phyloP scores from a whole-genome alignment of 2,329 filamentous ascomycete genomes.

The Neofusicoccum laricinum region DNA sequence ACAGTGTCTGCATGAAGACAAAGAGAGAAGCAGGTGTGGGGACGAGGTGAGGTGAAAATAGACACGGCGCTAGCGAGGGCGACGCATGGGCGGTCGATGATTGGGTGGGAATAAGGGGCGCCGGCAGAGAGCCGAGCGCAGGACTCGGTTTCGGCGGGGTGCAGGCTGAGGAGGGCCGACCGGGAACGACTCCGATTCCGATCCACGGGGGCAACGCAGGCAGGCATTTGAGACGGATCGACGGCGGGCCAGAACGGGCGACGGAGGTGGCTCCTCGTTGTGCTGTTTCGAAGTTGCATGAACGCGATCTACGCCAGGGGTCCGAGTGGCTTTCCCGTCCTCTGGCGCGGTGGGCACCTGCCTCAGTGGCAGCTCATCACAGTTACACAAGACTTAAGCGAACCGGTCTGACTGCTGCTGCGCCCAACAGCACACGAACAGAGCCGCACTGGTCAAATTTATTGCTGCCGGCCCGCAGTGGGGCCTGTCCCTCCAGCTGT shows the following conservation, averaged over 20 bases:
- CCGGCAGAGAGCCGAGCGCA: neutral
- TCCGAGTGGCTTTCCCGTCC: neutral
- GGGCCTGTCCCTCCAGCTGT: neutral
- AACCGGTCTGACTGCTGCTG: neutral
- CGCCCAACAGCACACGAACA: neutral
- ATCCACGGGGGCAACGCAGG: neutral
- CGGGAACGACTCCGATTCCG: neutral
- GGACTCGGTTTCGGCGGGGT: neutral
- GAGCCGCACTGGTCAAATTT: neutral
- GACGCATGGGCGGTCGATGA: neutral
- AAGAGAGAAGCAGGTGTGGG: neutral
- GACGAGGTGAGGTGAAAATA: conserved; percentile 5
- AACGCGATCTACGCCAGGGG: conserved; percentile 6
- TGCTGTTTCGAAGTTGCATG: conserved; percentile 7
- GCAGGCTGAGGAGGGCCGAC: neutral
- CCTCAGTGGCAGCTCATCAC: neutral
- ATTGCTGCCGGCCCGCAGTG: neutral
- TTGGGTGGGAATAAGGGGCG: conserved; percentile 1
- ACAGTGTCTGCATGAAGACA: neutral
- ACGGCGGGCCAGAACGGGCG: neutral
- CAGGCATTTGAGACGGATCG: neutral
- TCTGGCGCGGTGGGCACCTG: conserved; percentile 2
- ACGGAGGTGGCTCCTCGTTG: neutral
- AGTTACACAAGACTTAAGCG: conserved; percentile 10
- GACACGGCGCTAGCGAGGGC: neutral